phyloP scores from a whole-genome alignment of 768 basidiomycete species.

The Leccinellum luteum region DNA sequence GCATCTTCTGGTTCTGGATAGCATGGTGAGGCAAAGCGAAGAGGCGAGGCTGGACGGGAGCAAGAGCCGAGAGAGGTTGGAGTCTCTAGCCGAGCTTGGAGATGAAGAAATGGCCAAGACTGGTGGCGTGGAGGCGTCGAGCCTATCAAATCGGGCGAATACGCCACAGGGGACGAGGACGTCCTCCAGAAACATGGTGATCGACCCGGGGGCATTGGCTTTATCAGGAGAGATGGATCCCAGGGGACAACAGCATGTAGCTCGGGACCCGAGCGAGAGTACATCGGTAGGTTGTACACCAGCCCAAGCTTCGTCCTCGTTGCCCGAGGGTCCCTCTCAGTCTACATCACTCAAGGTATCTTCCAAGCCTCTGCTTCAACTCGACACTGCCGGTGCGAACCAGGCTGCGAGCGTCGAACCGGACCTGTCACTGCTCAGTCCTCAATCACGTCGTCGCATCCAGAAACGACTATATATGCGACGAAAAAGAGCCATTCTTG shows the following conservation, averaged over 20 bases:
- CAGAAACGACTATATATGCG: slow-evolving; percentile 73
- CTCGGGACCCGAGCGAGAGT: neutral
- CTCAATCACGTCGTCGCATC: slow-evolving; percentile 51
- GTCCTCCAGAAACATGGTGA: slow-evolving; percentile 17
- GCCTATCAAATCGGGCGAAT: neutral
- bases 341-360: neutral
- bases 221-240: slow-evolving; percentile 18
- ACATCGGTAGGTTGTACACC: neutral
- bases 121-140: neutral
- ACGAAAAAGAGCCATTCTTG: slow-evolving; percentile 54
- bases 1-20: slow-evolving; percentile 36
- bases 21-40: slow-evolving; percentile 32
- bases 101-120: slow-evolving; percentile 1
- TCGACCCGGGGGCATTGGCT: slow-evolving; percentile 32
- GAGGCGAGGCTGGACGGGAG: slow-evolving; percentile 13
- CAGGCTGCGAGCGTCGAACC: slow-evolving; percentile 1
- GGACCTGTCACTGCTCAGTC: slow-evolving; percentile 37
- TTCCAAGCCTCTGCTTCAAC: neutral
- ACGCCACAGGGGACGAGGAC: neutral
- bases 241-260: neutral
- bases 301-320: neutral
- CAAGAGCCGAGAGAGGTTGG: slow-evolving; percentile 11
- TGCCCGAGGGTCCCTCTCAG: neutral
- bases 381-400: neutral
- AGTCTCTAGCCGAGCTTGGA: neutral